phyloP scores from a whole-genome alignment of 2,329 filamentous ascomycete species.

The Catunica adiposa region DNA sequence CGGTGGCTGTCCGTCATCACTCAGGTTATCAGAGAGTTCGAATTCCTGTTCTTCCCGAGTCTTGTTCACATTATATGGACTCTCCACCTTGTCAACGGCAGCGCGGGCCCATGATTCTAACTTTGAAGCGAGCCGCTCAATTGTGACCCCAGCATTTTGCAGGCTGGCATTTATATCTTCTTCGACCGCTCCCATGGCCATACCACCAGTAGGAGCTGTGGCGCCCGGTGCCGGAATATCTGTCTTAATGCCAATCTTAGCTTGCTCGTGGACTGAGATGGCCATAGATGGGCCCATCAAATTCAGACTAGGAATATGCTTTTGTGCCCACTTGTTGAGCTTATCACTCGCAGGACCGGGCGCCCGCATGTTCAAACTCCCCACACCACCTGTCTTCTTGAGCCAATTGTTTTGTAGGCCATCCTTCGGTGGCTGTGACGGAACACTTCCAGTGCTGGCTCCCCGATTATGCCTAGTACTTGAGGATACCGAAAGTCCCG shows the following conservation, averaged over 20 bases:
- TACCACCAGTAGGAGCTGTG: conserved; percentile 14
- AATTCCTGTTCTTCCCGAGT: conserved; percentile 40
- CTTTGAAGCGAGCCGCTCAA: conserved; percentile 73
- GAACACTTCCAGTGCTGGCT: neutral
- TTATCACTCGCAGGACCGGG: conserved; percentile 74
- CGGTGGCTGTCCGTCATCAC: conserved; percentile 32
- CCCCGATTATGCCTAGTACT: conserved; percentile 3
- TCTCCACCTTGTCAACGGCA: conserved; percentile 43
- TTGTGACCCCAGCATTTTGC: conserved; percentile 30
- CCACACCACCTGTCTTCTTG: conserved; percentile 73
- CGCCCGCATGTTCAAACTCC: conserved; percentile 56
- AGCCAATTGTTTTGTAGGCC: conserved; percentile 42
- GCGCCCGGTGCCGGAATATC: conserved; percentile 23
- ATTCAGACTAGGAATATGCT: conserved; percentile 64
- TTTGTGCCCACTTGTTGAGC: conserved; percentile 68
- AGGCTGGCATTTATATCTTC: neutral
- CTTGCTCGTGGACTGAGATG: conserved; percentile 38
- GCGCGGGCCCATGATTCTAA: conserved; percentile 85
- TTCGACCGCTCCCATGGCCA: neutral
- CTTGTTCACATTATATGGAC: conserved; percentile 18
- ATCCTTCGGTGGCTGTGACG: neutral
- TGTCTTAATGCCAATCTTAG: conserved; percentile 31
- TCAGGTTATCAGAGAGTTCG: conserved; percentile 48
- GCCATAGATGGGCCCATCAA: conserved; percentile 55
- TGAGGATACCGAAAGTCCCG: neutral